A percentile compares a stretch with the other conserved stretches of the same genome.
phyloP scores from a whole-genome alignment of 2,329 filamentous ascomycete genomes.

The Scortechinia acanthostroma region DNA sequence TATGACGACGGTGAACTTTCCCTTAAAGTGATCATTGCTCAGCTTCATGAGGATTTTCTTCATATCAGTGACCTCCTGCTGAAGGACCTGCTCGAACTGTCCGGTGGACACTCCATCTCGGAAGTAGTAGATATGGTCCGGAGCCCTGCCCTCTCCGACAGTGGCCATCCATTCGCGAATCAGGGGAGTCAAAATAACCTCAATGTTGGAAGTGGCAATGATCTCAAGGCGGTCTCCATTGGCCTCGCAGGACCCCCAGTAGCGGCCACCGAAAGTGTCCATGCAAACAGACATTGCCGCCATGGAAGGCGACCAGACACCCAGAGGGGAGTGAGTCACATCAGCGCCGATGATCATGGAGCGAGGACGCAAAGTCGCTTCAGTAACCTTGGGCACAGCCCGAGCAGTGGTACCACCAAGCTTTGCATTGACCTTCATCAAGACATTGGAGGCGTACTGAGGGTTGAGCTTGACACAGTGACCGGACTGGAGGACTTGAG shows the following conservation, averaged over 20 bases:
- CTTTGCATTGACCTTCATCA: constrained; percentile 72
- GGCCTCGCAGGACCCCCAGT: constrained; percentile 56
- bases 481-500: constrained; percentile 55
- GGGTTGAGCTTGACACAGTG: constrained; percentile 49
- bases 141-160: constrained; percentile 42
- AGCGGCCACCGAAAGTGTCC: constrained; percentile 45
- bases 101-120: constrained; percentile 67
- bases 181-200: constrained; percentile 44
- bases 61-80: constrained; percentile 55
- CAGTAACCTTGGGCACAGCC: constrained; percentile 7
- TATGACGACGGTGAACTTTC: constrained; percentile 55
- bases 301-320: constrained; percentile 48
- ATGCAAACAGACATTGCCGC: constrained; percentile 59
- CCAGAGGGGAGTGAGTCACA: constrained; percentile 62
- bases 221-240: constrained; percentile 64
- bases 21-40: background rate
- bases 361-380: constrained; percentile 8
- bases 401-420: constrained; percentile 53
- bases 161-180: constrained; percentile 14
- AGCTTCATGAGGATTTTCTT: constrained; percentile 33
- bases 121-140: constrained; percentile 60
- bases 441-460: constrained; percentile 67
- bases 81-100: constrained; percentile 55
- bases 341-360: constrained; percentile 65
- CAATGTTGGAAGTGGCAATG: constrained; percentile 50